Base-by-base conservation (phyloP, 768 basidiomycete species). In the Lentinus tigrinus region DNA sequence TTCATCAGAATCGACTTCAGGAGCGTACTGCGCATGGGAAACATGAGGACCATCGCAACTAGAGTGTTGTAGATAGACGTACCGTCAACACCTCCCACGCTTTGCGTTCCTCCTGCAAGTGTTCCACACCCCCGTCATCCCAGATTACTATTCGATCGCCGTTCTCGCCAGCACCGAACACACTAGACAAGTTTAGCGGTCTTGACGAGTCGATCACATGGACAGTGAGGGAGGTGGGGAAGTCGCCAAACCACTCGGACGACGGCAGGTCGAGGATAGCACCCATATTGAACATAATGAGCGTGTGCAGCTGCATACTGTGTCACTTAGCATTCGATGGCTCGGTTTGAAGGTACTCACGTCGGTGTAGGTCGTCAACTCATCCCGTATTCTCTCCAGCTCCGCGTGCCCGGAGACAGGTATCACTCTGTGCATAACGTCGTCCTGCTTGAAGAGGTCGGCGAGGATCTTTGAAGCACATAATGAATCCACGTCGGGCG, bases 151-250 rank as follows among this genome's bases (percentile, higher is more conserved):
- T 85, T 51, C 88, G 78, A 61, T 89, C 85, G 13, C 81, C 82
- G 51, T 82, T 82, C 63, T 84, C 80, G 24, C 85, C 85, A 42
- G 77, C 80, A 48, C 82, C 84, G 71, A 96, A 98, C 21, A 98
- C 75, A 75, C 88, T 97, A 42, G 85, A 79, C 67, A 98, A 77
- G 72, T 95, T 94, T 68, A 91, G 85, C 17, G 97, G 97, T 51
- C 97, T 83, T 19, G 87, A 84, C 3, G 96, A 93, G 73, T 99
- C 97, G 74, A 99, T 91, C 65, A 98, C 87, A 75, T 99, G 97
- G 40, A 98, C 81, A 2, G 81, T 85, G 53, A 93, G 77, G 23
- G 78, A 75, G 4, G 76, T 64, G 47, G 77, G 71, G 65, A 91
- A 89, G 38, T 84, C 84, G 49, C 91, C 92, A 68, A 94, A 89